These are phyloP conservation scores for Hortiboletus campestris DNA, from an alignment of 768 basidiomycete genomes.

Conservation along the genomic window DNA sequence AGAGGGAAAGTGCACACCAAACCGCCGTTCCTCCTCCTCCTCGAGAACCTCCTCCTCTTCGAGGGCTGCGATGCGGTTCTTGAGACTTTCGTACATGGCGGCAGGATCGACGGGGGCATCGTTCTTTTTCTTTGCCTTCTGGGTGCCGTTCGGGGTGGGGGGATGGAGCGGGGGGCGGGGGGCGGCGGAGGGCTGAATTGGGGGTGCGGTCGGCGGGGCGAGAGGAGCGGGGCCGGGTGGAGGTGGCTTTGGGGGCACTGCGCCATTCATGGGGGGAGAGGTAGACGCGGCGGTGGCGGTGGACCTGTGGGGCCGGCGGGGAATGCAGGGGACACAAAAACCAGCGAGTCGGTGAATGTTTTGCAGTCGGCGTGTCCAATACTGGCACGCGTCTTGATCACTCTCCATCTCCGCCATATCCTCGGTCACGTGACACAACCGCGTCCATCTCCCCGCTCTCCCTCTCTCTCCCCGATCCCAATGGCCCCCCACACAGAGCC, in stretches of 20 bases:
- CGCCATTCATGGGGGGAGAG: conserved; percentile 46
- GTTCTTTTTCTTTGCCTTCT: conserved; percentile 71
- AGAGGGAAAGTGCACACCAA: conserved; percentile 48
- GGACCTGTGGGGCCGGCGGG: conserved; percentile 27
- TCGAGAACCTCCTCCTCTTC: conserved; percentile 86
- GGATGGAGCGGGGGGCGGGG: conserved; percentile 34
- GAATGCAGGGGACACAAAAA: conserved; percentile 27
- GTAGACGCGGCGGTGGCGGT: conserved; percentile 10
- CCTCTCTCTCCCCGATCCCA: too few relatives aligned
- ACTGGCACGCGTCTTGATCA: too few relatives aligned
- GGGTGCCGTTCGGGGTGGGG: conserved; percentile 29
- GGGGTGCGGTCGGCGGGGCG: conserved; percentile 35
- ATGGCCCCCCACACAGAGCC: too few relatives aligned
- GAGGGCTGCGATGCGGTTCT: conserved; percentile 84
- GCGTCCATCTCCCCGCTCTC: neutral
- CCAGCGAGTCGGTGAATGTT: conserved; percentile 24
- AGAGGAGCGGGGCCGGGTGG: conserved; percentile 60
- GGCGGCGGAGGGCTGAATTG: conserved; percentile 37
- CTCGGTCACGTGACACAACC: conserved; percentile 20
- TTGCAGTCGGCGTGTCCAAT: neutral
- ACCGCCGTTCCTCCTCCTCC: conserved; percentile 81
- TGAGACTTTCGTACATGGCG: conserved; percentile 84
- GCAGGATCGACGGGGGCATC: conserved; percentile 72
- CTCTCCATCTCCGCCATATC: neutral
- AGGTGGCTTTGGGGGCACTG: conserved; percentile 46